Evolutionary conservation across 2,329 filamentous ascomycete species (phyloP).

Genomic region (Pseudocercospora macadamiae): DNA sequence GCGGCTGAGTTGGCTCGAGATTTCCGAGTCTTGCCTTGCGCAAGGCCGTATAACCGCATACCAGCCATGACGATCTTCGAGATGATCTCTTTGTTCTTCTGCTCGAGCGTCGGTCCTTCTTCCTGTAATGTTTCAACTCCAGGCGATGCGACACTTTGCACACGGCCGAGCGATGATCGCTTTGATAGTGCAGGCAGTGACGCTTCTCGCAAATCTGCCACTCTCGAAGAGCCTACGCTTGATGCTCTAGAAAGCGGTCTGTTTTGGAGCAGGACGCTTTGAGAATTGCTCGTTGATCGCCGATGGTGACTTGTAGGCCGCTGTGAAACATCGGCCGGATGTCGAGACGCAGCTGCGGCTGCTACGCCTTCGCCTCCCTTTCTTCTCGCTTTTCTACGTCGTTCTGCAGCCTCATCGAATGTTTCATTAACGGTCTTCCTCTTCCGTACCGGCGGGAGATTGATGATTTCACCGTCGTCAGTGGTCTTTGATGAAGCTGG

Average conservation of each 20-base stretch:
- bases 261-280: conserved; percentile 27
- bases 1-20: conserved; percentile 27
- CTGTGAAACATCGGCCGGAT: conserved; percentile 32
- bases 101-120: conserved; percentile 24
- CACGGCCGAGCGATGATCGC: conserved; percentile 31
- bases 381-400: conserved; percentile 45
- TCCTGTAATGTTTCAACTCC: conserved; percentile 10
- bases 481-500: background rate
- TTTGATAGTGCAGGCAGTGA: conserved; percentile 26
- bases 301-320: conserved; percentile 37
- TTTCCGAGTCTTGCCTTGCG: conserved; percentile 45
- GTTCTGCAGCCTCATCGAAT: conserved; percentile 53
- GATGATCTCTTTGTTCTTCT: conserved; percentile 53
- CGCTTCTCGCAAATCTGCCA: conserved; percentile 25
- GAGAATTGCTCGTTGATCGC: conserved; percentile 32
- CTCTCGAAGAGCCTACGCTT: conserved; percentile 33
- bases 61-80: conserved; percentile 56
- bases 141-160: conserved; percentile 26
- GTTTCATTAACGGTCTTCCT: conserved; percentile 46
- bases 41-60: conserved; percentile 56
- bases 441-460: conserved; percentile 40
- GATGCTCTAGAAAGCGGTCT: conserved; percentile 36
- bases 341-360: conserved; percentile 44
- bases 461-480: conserved; percentile 22
- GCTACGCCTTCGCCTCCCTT: conserved; percentile 48